Evolutionary conservation across 352 stramenopile species (phyloP).

Genomic region (Peronospora farinosa): DNA sequence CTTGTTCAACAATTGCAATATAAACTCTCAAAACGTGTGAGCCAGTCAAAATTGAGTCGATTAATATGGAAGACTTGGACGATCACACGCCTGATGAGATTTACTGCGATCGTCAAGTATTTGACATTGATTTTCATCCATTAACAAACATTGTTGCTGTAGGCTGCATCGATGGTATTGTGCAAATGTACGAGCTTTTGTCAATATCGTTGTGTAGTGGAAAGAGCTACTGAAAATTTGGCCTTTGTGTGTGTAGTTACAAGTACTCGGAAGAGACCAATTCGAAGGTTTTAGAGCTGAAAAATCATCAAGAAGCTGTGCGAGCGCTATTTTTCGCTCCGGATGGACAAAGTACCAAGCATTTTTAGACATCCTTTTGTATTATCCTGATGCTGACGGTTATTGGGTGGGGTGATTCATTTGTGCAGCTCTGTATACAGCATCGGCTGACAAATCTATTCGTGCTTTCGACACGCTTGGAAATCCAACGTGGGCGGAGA

Average conservation of each 20-base stretch:
- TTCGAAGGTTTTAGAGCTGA: constrained; percentile 63
- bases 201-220: neutral
- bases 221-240: neutral
- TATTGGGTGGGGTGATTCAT: neutral
- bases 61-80: constrained; percentile 55
- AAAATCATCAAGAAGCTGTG: constrained; percentile 68
- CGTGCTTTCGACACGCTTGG: constrained; percentile 74
- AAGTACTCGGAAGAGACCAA: constrained; percentile 75
- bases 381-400: constrained; percentile 4
- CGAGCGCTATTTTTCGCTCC: constrained; percentile 63
- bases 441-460: constrained; percentile 75
- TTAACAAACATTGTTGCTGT: constrained; percentile 60
- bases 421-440: constrained; percentile 61
- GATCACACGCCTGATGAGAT: constrained; percentile 80
- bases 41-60: constrained; percentile 13
- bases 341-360: constrained; percentile 62
- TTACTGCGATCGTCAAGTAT: constrained; percentile 64
- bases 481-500: constrained; percentile 71
- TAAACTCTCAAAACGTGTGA: constrained; percentile 2
- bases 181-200: constrained; percentile 59
- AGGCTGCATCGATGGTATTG: constrained; percentile 64
- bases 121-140: constrained; percentile 85
- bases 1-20: neutral
- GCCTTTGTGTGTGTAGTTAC: constrained; percentile 38
- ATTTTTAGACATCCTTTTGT: constrained; percentile 2